phyloP scores from a whole-genome alignment of 2,329 filamentous ascomycete species.

The Clarireedia sp. region DNA sequence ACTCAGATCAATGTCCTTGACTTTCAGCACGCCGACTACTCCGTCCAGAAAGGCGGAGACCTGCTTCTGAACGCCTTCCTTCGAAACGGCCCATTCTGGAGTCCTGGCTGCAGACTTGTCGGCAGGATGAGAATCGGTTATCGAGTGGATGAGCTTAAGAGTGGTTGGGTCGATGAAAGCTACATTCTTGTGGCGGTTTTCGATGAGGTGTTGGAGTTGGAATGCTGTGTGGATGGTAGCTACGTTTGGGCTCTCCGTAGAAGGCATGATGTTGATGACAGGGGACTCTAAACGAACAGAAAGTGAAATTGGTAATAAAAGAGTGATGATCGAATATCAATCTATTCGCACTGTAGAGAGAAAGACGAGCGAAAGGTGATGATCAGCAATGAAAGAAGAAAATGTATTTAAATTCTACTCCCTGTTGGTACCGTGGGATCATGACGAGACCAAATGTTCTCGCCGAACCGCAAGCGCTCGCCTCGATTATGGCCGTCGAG shows the following conservation, averaged over 20 bases:
- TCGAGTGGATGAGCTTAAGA: background rate
- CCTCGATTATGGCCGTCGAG: background rate
- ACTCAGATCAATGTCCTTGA: background rate
- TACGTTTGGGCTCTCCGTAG: background rate
- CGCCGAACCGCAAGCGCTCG: background rate
- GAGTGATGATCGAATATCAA: background rate
- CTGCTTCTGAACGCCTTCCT: conserved; percentile 1
- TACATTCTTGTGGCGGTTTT: background rate
- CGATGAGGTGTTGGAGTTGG: background rate
- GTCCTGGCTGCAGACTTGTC: background rate
- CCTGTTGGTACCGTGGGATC: background rate
- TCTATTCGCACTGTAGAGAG: background rate
- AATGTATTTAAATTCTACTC: background rate
- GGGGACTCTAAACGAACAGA: background rate
- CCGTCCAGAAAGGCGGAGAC: background rate
- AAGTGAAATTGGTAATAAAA: background rate
- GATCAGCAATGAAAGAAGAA: no score
- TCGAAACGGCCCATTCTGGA: background rate
- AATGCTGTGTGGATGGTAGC: background rate
- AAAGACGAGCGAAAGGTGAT: background rate
- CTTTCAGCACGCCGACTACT: background rate
- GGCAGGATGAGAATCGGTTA: background rate
- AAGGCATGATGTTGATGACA: background rate
- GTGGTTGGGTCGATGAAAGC: background rate
- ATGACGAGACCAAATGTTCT: background rate